Percentiles rank a stretch among this genome's conserved stretches.
phyloP scores from a whole-genome alignment of 164 flowering plant genomes.

The Dillenia turbinata region DNA sequence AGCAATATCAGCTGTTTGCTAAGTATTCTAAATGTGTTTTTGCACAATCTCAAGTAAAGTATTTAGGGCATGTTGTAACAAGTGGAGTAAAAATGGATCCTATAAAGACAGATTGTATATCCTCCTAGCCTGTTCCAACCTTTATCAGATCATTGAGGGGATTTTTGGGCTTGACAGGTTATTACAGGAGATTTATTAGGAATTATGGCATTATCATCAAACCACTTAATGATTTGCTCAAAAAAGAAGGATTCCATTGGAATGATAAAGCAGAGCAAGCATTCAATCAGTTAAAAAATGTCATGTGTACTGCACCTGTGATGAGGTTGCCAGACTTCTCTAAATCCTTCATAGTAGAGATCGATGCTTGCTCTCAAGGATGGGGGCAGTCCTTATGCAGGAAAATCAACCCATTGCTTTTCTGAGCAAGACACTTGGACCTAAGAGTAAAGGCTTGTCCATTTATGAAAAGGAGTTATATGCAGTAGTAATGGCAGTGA shows the following conservation, averaged over 20 bases:
- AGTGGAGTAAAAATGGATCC: too few species aligned
- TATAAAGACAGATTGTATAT: too few species aligned
- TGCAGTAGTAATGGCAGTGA: too few species aligned
- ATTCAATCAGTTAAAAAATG: neutral
- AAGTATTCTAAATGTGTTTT: too few species aligned
- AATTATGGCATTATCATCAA: neutral
- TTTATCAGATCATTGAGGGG: neutral
- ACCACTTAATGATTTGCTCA: slow-evolving; percentile 4
- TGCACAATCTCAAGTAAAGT: too few species aligned
- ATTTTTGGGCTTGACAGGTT: slow-evolving; percentile 9
- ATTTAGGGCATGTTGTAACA: too few species aligned
- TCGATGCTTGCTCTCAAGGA: neutral
- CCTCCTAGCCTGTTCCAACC: too few species aligned
- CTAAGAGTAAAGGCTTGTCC: too few species aligned
- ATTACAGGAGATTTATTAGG: slow-evolving; percentile 8
- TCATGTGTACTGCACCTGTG: slow-evolving; percentile 1
- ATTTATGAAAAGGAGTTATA: too few species aligned
- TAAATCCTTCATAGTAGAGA: slow-evolving; percentile 2
- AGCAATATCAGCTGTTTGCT: too few species aligned
- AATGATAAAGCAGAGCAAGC: neutral
- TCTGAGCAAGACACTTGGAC: too few species aligned
- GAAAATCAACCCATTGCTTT: neutral
- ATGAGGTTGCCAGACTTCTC: slow-evolving; percentile 4
- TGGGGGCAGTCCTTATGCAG: neutral
- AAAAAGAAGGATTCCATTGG: slow-evolving; percentile 4